These are phyloP conservation scores for Pythium brachiatum DNA, from an alignment of 352 stramenopile species.

Conservation along the genomic window DNA sequence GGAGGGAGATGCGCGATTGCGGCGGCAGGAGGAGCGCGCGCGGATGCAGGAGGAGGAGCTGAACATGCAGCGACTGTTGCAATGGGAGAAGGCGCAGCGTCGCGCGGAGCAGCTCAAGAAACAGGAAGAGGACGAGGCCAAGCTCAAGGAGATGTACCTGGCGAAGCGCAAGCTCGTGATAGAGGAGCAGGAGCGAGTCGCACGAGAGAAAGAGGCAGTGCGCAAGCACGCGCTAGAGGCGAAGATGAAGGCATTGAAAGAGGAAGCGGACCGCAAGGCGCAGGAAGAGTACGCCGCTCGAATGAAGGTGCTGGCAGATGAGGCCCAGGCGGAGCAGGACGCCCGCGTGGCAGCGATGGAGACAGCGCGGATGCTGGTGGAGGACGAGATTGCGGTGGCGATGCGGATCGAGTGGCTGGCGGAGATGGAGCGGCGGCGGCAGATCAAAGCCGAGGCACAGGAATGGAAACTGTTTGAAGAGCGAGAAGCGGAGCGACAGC, in stretches of 20 bases:
- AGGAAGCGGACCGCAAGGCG: constrained; percentile 53
- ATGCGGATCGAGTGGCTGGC: constrained; percentile 40
- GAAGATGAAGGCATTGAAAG: constrained; percentile 64
- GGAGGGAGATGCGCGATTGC: constrained; percentile 45
- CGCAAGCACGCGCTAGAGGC: constrained; percentile 40
- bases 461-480: constrained; percentile 63
- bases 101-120: constrained; percentile 29
- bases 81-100: constrained; percentile 33
- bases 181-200: constrained; percentile 40
- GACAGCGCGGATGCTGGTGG: constrained; percentile 40
- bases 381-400: constrained; percentile 37
- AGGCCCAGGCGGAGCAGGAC: constrained; percentile 38
- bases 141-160: constrained; percentile 50
- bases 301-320: constrained; percentile 37
- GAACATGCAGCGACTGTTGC: constrained; percentile 35
- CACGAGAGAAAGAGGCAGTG: constrained; percentile 42
- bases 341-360: constrained; percentile 34
- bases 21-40: constrained; percentile 48
- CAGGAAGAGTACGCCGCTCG: constrained; percentile 43
- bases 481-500: constrained; percentile 45
- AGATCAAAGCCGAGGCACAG: constrained; percentile 57
- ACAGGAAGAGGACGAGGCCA: constrained; percentile 48
- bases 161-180: constrained; percentile 40
- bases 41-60: constrained; percentile 66
- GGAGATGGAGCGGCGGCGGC: constrained; percentile 36